Conservation (phyloP, 2,329 filamentous ascomycete genomes). For the Penicillium hesseltinei region DNA sequence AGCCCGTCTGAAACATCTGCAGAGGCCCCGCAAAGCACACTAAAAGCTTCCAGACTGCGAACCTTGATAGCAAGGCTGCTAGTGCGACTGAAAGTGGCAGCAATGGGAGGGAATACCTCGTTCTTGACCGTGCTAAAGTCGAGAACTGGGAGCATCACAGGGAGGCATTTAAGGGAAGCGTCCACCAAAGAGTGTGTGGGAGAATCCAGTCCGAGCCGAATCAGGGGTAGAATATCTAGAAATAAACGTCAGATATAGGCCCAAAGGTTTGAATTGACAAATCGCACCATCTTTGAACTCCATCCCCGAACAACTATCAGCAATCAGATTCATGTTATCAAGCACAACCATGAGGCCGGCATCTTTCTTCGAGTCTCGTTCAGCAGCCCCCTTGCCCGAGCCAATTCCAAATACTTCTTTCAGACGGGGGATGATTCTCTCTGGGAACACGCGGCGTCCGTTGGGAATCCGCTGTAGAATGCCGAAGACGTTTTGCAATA, state of each 20-base stretch:
- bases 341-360: conserved; percentile 88
- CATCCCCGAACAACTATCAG: conserved; percentile 79
- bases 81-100: conserved; percentile 85
- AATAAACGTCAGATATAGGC: conserved; percentile 20
- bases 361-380: conserved; percentile 80
- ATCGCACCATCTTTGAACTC: conserved; percentile 86
- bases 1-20: conserved; percentile 47
- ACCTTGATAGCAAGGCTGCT: conserved; percentile 94
- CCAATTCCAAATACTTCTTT: conserved; percentile 75
- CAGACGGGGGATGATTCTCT: conserved; percentile 79
- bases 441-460: conserved; percentile 74
- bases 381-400: conserved; percentile 50
- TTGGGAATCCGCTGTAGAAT: conserved; percentile 77
- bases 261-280: conserved; percentile 4
- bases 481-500: conserved; percentile 89
- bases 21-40: conserved; percentile 80
- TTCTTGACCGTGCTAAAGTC: conserved; percentile 98
- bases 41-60: conserved; percentile 83
- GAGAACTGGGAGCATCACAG: conserved; percentile 77
- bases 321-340: conserved; percentile 73
- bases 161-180: conserved; percentile 73
- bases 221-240: conserved; percentile 80
- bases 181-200: conserved; percentile 87
- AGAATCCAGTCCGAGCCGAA: conserved; percentile 80
- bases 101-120: conserved; percentile 90